Conservation (phyloP, 345 rosid genomes). For the Eucalyptus rudis region DNA sequence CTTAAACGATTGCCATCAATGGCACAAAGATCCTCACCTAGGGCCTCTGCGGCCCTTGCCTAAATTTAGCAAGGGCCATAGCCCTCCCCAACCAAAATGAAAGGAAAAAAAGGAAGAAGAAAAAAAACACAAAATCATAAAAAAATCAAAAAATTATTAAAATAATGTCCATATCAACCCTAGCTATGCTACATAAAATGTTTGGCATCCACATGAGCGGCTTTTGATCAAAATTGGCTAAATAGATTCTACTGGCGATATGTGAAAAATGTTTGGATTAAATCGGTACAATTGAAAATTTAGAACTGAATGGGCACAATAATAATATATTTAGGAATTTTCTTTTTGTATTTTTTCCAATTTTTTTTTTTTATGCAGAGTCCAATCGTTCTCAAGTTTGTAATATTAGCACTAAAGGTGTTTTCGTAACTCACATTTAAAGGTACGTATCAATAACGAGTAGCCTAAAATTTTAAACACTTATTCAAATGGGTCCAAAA, state of each 20-base stretch:
- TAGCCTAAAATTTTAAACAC: neutral
- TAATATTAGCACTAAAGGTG: neutral
- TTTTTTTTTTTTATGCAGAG: neutral
- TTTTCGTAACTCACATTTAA: neutral
- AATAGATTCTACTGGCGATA: rapidly evolving
- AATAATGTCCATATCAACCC: rapidly evolving
- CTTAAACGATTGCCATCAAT: rapidly evolving
- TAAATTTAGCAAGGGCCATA: rapidly evolving
- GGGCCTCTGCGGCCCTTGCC: rapidly evolving
- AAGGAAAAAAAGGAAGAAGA: too few relatives aligned
- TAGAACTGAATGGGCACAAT: rapidly evolving
- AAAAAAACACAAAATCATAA: too few relatives aligned
- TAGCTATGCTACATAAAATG: rapidly evolving
- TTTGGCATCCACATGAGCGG: rapidly evolving
- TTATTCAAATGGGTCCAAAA: neutral
- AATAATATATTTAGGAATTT: rapidly evolving
- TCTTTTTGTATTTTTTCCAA: too few relatives aligned
- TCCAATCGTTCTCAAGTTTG: neutral
- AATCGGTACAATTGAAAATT: rapidly evolving
- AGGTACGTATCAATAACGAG: neutral
- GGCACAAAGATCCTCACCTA: too few relatives aligned
- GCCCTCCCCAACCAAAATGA: too few relatives aligned
- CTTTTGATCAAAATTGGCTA: too few relatives aligned
- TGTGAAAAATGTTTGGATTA: too few relatives aligned
- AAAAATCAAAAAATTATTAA: too few relatives aligned